Conservation (phyloP, 116 monocot genomes). For the Trichopus zeylanicus region DNA sequence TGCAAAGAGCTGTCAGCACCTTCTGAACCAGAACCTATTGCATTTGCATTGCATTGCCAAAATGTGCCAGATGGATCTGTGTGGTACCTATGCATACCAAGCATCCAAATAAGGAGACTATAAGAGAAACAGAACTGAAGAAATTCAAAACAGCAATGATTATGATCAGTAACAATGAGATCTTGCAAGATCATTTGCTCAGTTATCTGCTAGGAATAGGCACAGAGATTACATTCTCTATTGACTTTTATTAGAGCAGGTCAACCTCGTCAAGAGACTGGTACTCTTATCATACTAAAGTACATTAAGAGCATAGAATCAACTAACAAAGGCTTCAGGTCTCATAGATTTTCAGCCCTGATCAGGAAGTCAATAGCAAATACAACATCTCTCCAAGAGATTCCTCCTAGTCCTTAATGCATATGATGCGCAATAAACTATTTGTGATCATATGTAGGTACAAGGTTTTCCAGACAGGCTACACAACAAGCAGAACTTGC, state of each 20-base stretch:
- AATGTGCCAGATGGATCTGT: slow-evolving; percentile 60
- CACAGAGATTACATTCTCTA: not conserved
- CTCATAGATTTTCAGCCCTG: too few relatives aligned
- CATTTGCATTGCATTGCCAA: slow-evolving; percentile 71
- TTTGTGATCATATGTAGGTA: too few relatives aligned
- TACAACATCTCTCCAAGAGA: too few relatives aligned
- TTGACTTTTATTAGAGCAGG: not conserved
- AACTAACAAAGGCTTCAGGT: too few relatives aligned
- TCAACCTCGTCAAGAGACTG: too few relatives aligned
- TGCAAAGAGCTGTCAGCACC: slow-evolving; percentile 55
- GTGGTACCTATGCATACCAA: slow-evolving; percentile 24
- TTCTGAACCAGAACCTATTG: slow-evolving; percentile 55
- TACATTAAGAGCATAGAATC: too few relatives aligned
- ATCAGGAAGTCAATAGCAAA: too few relatives aligned
- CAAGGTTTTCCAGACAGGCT: too few relatives aligned
- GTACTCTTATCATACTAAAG: too few relatives aligned
- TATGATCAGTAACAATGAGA: not conserved
- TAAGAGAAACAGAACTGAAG: not conserved
- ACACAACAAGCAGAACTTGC: too few relatives aligned
- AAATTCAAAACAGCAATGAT: not conserved
- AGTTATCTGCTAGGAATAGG: not conserved
- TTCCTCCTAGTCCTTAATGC: too few relatives aligned
- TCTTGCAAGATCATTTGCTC: not conserved
- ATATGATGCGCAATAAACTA: too few relatives aligned
- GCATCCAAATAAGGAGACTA: not conserved